Conservation (phyloP, 768 basidiomycete species). For the Lactifluus hygrophoroides region DNA sequence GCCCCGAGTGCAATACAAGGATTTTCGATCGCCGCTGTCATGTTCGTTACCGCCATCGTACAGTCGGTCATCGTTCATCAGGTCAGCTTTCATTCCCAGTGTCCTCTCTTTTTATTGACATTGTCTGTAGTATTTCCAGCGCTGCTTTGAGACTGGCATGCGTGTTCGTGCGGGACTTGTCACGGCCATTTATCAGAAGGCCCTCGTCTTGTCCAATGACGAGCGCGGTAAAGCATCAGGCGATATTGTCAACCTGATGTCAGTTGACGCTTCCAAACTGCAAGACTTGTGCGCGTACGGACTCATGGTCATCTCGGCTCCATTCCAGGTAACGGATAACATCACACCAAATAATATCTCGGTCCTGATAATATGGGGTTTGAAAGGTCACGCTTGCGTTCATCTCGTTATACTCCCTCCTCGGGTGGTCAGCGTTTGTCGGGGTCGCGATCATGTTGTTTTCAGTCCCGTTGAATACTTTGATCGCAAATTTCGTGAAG, state of each 20-base stretch:
- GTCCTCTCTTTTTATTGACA: neutral
- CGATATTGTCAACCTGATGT: constrained; percentile 93
- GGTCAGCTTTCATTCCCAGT: constrained; percentile 30
- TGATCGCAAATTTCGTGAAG: constrained; percentile 63
- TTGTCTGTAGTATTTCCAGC: constrained; percentile 66
- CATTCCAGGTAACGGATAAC: constrained; percentile 53
- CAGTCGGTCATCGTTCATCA: constrained; percentile 81
- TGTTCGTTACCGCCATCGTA: constrained; percentile 72
- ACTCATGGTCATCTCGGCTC: constrained; percentile 77
- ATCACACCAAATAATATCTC: neutral
- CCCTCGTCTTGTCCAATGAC: constrained; percentile 78
- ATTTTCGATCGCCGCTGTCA: constrained; percentile 62
- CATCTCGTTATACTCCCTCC: constrained; percentile 77
- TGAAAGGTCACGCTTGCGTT: constrained; percentile 77
- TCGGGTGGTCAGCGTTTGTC: constrained; percentile 88
- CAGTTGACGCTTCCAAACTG: constrained; percentile 71
- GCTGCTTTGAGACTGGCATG: constrained; percentile 81
- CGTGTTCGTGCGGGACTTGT: constrained; percentile 88
- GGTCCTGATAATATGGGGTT: too few relatives aligned
- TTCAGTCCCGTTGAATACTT: constrained; percentile 66
- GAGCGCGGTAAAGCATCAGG: constrained; percentile 76
- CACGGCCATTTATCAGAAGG: constrained; percentile 77
- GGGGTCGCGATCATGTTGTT: constrained; percentile 86
- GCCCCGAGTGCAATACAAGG: constrained; percentile 47
- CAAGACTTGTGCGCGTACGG: constrained; percentile 80